A percentile compares a stretch with the other conserved stretches of the same genome.
Conservation (phyloP, 2,329 filamentous ascomycete genomes). For the Botrytis cinerea region DNA sequence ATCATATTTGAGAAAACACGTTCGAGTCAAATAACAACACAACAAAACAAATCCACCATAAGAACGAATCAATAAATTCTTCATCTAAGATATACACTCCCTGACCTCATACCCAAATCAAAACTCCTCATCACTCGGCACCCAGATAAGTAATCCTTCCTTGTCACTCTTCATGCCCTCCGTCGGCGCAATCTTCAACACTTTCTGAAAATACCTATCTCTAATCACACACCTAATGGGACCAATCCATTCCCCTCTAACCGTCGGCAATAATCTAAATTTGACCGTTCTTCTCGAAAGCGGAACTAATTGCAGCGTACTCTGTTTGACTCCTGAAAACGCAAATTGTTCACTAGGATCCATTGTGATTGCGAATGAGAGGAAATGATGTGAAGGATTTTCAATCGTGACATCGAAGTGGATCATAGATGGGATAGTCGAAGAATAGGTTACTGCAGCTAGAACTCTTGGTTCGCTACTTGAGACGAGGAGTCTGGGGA, state of each 20-base stretch:
- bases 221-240: constrained; percentile 72
- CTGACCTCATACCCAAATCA: background rate
- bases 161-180: constrained; percentile 68
- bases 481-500: constrained; percentile 79
- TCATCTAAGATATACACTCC: constrained; percentile 3
- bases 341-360: constrained; percentile 91
- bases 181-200: constrained; percentile 76
- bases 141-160: constrained; percentile 65
- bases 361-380: constrained; percentile 91
- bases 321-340: constrained; percentile 85
- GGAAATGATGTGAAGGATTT: constrained; percentile 90
- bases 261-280: constrained; percentile 72
- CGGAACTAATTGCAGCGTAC: constrained; percentile 78
- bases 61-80: background rate
- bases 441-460: constrained; percentile 53
- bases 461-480: constrained; percentile 82
- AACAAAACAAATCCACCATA: background rate
- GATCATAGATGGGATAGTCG: constrained; percentile 39
- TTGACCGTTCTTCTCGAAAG: constrained; percentile 72
- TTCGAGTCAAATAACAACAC: background rate
- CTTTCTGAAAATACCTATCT: constrained; percentile 93
- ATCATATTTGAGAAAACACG: background rate
- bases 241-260: constrained; percentile 66
- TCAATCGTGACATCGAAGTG: constrained; percentile 73
- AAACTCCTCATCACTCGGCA: constrained; percentile 46